These are phyloP conservation scores for Ocimum tenuiflorum DNA, from an alignment of 257 asterid species.

Conservation along the genomic window DNA sequence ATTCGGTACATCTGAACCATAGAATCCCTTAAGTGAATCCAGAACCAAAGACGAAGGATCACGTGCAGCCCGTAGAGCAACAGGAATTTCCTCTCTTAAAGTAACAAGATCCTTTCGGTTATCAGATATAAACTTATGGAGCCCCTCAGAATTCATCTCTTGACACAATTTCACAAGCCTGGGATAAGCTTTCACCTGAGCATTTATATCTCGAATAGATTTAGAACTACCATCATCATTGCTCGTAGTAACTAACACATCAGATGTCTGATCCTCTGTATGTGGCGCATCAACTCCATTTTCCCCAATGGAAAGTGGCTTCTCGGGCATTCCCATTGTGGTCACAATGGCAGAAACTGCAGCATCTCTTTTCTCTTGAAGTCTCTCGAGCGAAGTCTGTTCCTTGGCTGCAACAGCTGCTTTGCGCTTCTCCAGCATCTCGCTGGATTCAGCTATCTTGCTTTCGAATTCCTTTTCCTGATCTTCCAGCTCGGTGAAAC, in stretches of 20 bases:
- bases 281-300: constrained; percentile 34
- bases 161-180: constrained; percentile 72
- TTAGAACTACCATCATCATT: constrained; percentile 23
- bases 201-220: constrained; percentile 29
- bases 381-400: constrained; percentile 73
- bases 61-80: constrained; percentile 66
- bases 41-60: constrained; percentile 77
- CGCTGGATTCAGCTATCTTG: constrained; percentile 58
- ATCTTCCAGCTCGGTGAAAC: constrained; percentile 85
- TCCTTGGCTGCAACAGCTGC: constrained; percentile 73
- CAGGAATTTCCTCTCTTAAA: constrained; percentile 77
- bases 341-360: constrained; percentile 72
- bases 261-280: constrained; percentile 34
- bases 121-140: constrained; percentile 89
- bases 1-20: constrained; percentile 41
- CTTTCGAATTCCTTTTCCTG: constrained; percentile 80
- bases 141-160: constrained; percentile 81
- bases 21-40: constrained; percentile 87
- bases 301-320: constrained; percentile 37
- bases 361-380: constrained; percentile 93
- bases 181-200: constrained; percentile 64
- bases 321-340: constrained; percentile 48
- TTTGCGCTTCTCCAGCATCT: constrained; percentile 64
- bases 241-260: constrained; percentile 28
- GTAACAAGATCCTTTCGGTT: constrained; percentile 85